phyloP scores from a whole-genome alignment of 805 yeast genomes.

The Lipomyces starkeyi region DNA sequence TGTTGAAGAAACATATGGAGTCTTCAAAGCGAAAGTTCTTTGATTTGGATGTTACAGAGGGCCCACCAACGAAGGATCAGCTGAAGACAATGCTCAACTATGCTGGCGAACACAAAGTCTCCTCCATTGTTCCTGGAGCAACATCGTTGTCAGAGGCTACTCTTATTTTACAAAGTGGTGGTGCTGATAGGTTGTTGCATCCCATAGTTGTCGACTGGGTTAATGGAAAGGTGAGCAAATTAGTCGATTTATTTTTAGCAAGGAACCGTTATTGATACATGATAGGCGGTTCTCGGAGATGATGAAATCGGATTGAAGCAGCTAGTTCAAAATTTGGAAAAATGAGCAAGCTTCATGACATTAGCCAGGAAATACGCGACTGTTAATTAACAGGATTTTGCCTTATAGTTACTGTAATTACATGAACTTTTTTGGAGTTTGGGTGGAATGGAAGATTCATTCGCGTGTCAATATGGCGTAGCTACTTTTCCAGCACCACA shows the following conservation, averaged over 20 bases:
- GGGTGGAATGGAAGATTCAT: neutral
- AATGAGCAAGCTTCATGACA: conserved; percentile 1
- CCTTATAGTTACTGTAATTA: neutral
- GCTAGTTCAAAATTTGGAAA: conserved; percentile 25
- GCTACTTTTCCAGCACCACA: neutral
- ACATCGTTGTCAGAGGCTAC: conserved; percentile 29
- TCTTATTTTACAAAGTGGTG: conserved; percentile 21
- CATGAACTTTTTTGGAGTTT: neutral
- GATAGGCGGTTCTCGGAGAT: conserved; percentile 37
- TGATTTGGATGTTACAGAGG: conserved; percentile 47
- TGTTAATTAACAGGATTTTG: neutral
- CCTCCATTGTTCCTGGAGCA: conserved; percentile 35
- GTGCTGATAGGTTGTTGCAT: conserved; percentile 19
- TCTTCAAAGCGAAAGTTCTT: conserved; percentile 39
- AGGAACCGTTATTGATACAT: neutral
- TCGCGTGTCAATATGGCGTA: neutral
- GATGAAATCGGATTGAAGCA: conserved; percentile 34
- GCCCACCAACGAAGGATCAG: conserved; percentile 42
- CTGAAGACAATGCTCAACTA: conserved; percentile 36
- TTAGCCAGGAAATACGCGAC: neutral
- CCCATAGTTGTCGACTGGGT: conserved; percentile 41
- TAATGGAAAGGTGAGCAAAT: conserved; percentile 33
- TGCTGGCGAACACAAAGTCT: conserved; percentile 28
- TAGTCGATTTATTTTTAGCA: neutral
- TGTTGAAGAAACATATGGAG: conserved; percentile 13